These are phyloP conservation scores for Astrephomene gubernaculifera DNA, from an alignment of 139 green algal genomes.

Conservation along the genomic window DNA sequence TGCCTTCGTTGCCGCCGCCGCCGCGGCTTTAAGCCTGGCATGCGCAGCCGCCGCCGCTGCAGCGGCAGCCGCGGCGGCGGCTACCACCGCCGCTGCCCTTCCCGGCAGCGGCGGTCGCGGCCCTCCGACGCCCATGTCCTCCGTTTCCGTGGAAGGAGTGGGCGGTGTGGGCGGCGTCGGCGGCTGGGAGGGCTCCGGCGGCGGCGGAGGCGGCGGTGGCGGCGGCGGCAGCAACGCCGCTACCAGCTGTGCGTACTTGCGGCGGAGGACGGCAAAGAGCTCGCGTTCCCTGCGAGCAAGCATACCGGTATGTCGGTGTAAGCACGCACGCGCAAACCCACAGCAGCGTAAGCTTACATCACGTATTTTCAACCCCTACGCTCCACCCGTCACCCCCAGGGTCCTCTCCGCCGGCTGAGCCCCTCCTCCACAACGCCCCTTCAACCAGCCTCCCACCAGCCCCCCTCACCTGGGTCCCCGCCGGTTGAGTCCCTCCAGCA, in stretches of 20 bases:
- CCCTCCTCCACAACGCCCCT: background rate
- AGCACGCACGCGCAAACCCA: background rate
- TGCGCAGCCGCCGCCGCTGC: conserved; percentile 3
- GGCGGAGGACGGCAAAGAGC: conserved; percentile 12
- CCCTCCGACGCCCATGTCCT: background rate
- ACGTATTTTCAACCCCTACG: background rate
- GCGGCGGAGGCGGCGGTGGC: background rate
- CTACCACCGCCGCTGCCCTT: background rate
- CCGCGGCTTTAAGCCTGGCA: background rate
- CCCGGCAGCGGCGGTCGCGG: background rate
- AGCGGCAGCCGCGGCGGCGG: background rate
- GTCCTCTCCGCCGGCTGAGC: no score
- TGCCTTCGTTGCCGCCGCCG: background rate
- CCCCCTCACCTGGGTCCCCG: conserved; percentile 26
- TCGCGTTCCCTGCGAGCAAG: background rate
- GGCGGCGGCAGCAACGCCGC: conserved; percentile 26
- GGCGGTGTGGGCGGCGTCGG: conserved; percentile 5
- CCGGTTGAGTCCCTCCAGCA: conserved; percentile 51
- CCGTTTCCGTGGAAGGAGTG: conserved; percentile 13
- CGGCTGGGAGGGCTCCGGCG: background rate
- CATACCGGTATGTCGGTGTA: background rate
- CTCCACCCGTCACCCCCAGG: background rate
- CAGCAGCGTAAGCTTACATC: background rate
- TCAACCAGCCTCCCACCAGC: background rate
- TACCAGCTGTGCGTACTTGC: conserved; percentile 26